Percentiles rank a stretch among this genome's conserved stretches.
Evolutionary conservation across 768 basidiomycete genomes (phyloP).

Genomic region (Sporobolomyces phaffii): DNA sequence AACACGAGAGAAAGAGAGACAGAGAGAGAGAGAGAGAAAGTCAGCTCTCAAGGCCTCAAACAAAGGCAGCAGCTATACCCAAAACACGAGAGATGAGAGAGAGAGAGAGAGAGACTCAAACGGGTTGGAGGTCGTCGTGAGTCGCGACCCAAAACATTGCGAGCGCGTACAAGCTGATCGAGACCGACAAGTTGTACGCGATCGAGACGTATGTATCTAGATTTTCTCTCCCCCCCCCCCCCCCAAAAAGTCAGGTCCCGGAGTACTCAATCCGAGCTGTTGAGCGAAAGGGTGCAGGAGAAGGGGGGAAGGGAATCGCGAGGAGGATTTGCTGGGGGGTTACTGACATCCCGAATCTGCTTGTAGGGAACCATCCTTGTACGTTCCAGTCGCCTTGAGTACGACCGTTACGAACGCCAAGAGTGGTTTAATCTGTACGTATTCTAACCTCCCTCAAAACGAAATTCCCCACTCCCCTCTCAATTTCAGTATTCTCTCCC

Average conservation of each 20-base stretch:
- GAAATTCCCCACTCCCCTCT: background rate
- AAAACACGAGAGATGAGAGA: slow-evolving; percentile 43
- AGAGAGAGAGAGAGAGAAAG: background rate
- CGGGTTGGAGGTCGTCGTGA: slow-evolving; percentile 73
- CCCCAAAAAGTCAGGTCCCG: no score
- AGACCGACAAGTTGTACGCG: slow-evolving; percentile 54
- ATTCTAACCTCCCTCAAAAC: slow-evolving; percentile 59
- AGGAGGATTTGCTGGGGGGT: no score
- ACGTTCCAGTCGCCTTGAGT: slow-evolving; percentile 78
- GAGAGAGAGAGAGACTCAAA: slow-evolving; percentile 59
- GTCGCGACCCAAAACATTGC: slow-evolving; percentile 97
- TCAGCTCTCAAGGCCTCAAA: no score
- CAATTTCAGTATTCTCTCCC: no score
- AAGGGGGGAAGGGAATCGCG: background rate
- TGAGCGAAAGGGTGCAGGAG: no score
- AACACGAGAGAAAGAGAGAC: no score
- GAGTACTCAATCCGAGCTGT: no score
- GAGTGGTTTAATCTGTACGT: slow-evolving; percentile 91
- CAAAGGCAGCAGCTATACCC: no score
- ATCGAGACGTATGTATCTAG: slow-evolving; percentile 41
- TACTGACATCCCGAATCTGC: slow-evolving; percentile 75
- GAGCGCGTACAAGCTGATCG: slow-evolving; percentile 75
- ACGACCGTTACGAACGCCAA: slow-evolving; percentile 76
- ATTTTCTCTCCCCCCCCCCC: background rate
- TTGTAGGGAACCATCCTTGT: slow-evolving; percentile 80